phyloP scores from a whole-genome alignment of 768 basidiomycete species.

The Rossbeevera mucosa region DNA sequence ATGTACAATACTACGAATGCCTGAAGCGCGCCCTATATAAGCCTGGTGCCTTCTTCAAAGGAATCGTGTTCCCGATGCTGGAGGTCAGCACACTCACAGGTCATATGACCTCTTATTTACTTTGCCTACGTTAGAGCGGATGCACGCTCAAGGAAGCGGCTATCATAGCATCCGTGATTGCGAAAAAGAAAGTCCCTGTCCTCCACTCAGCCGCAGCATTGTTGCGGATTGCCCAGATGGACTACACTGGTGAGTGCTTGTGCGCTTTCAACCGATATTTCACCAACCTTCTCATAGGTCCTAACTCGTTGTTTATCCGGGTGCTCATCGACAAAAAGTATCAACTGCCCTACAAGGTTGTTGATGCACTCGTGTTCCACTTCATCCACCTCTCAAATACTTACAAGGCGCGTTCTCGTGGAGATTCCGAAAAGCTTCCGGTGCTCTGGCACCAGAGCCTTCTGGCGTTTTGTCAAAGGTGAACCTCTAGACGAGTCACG shows the following conservation, averaged over 20 bases:
- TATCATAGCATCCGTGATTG: slow-evolving; percentile 86
- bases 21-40: slow-evolving; percentile 91
- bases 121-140: slow-evolving; percentile 45
- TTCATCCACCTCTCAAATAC: slow-evolving; percentile 94
- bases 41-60: slow-evolving; percentile 97
- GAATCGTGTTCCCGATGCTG: slow-evolving; percentile 90
- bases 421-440: slow-evolving; percentile 79
- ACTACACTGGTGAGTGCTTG: slow-evolving; percentile 69
- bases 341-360: slow-evolving; percentile 94
- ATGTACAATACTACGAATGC: slow-evolving; percentile 92
- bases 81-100: slow-evolving; percentile 54
- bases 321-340: slow-evolving; percentile 97
- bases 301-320: slow-evolving; percentile 95
- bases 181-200: slow-evolving; percentile 91
- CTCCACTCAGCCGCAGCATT: slow-evolving; percentile 95
- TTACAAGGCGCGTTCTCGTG: slow-evolving; percentile 67
- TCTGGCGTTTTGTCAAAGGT: slow-evolving; percentile 92
- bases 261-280: not conserved
- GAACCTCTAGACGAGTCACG: not conserved
- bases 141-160: slow-evolving; percentile 94
- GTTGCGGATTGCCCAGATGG: slow-evolving; percentile 91
- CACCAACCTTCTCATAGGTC: slow-evolving; percentile 41
- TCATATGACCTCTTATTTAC: slow-evolving; percentile 27
- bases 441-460: slow-evolving; percentile 98
- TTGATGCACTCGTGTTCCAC: slow-evolving; percentile 96